These are phyloP conservation scores for Aspergillus bombycis DNA, from an alignment of 2,329 filamentous ascomycete genomes.

Conservation along the genomic window DNA sequence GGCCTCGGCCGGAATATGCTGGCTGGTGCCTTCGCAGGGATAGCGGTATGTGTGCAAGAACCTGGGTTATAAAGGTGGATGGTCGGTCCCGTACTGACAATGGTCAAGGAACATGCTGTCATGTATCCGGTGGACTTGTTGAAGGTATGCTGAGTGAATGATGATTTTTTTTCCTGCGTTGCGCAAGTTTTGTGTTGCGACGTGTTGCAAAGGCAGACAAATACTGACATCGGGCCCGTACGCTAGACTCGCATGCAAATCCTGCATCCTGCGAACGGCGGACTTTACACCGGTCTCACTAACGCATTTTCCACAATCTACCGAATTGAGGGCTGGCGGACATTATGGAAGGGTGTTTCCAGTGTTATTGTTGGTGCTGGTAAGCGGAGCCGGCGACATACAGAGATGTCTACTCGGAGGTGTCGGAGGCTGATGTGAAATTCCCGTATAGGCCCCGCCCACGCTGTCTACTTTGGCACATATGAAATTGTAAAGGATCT, in stretches of 20 bases:
- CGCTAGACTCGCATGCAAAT: conserved; percentile 95
- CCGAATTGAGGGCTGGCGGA: conserved; percentile 82
- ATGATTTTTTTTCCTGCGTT: background rate
- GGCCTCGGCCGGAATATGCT: conserved; percentile 92
- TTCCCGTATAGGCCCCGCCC: conserved; percentile 73
- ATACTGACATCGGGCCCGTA: conserved; percentile 11
- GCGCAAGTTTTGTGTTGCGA: background rate
- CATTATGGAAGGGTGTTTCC: conserved; percentile 93
- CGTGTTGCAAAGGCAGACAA: background rate
- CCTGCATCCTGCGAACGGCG: conserved; percentile 77
- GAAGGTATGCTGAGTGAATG: conserved; percentile 66
- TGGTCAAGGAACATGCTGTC: conserved; percentile 83
- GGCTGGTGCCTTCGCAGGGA: conserved; percentile 94
- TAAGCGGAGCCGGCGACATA: conserved; percentile 47
- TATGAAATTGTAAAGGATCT: conserved; percentile 97
- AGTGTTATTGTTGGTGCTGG: conserved; percentile 95
- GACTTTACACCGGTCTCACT: conserved; percentile 85
- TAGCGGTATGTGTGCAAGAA: conserved; percentile 68
- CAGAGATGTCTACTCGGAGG: background rate
- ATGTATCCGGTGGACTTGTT: conserved; percentile 99
- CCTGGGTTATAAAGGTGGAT: conserved; percentile 7
- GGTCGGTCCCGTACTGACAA: conserved; percentile 18
- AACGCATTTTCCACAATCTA: conserved; percentile 94
- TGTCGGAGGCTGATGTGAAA: conserved; percentile 26
- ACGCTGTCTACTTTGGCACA: conserved; percentile 97